Percentiles rank a stretch among this genome's conserved stretches.
These are phyloP conservation scores for Phialophora expanda DNA, from an alignment of 2,329 filamentous ascomycete genomes.

Conservation along the genomic window DNA sequence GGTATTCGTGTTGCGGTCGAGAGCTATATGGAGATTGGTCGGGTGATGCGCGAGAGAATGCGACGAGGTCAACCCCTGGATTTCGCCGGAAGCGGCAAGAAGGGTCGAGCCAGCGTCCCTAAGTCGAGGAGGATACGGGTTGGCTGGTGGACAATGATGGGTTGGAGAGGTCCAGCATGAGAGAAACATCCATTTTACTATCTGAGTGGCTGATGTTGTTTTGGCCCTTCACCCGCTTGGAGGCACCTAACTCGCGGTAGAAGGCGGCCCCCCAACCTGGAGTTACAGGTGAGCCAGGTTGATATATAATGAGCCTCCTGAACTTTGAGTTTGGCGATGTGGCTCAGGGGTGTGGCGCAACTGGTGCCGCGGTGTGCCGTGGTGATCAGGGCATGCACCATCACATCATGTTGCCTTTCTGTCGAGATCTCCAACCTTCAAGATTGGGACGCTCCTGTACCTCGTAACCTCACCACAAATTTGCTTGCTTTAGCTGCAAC, in stretches of 20 bases:
- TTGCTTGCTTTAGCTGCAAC: background rate
- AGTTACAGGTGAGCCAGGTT: background rate
- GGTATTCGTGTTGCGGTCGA: slow-evolving; percentile 73
- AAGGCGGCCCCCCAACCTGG: too few relatives aligned
- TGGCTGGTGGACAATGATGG: slow-evolving; percentile 62
- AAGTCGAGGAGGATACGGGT: slow-evolving; percentile 58
- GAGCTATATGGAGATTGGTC: slow-evolving; percentile 76
- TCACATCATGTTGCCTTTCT: background rate
- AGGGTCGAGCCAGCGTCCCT: slow-evolving; percentile 51
- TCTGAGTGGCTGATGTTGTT: background rate
- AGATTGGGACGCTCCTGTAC: background rate
- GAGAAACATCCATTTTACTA: background rate
- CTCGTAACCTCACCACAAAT: background rate
- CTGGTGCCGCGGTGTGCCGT: background rate
- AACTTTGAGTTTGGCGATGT: background rate
- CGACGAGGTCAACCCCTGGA: slow-evolving; percentile 32
- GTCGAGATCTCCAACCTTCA: background rate
- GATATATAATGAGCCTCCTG: background rate
- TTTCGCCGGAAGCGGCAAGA: slow-evolving; percentile 38
- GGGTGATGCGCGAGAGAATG: slow-evolving; percentile 48
- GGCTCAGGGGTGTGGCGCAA: background rate
- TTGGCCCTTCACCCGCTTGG: background rate
- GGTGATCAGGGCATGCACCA: background rate
- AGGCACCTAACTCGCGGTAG: too few relatives aligned
- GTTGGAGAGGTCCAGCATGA: slow-evolving; percentile 35